phyloP scores from a whole-genome alignment of 179 eudicot species.

The Beta macrorhiza region DNA sequence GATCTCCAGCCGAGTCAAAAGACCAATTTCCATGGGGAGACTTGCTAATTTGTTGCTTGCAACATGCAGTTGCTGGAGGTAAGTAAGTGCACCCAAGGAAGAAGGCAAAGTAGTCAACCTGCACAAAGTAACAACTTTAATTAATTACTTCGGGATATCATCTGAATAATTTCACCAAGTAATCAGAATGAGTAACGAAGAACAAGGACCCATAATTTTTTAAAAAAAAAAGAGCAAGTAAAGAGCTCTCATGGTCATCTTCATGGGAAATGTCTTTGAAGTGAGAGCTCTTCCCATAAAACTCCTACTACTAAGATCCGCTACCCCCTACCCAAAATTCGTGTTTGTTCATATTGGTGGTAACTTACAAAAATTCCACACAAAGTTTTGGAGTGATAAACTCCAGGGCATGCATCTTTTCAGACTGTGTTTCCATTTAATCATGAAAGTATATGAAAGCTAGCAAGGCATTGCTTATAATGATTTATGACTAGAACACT shows the following conservation, averaged over 20 bases:
- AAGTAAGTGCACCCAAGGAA: conserved; percentile 63
- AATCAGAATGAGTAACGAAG: neutral
- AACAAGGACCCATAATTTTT: neutral
- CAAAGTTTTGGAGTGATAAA: neutral
- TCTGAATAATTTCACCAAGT: neutral
- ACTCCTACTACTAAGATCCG: neutral
- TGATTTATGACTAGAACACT: conserved; percentile 22
- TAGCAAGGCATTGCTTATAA: neutral
- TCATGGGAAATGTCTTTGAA: neutral
- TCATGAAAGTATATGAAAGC: neutral
- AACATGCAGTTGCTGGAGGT: conserved; percentile 59
- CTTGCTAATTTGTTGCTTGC: conserved; percentile 54
- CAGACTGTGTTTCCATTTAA: neutral
- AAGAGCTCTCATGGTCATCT: neutral
- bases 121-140: conserved; percentile 33
- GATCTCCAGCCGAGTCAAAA: conserved; percentile 54
- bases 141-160: neutral
- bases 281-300: neutral
- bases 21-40: conserved; percentile 72
- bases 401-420: neutral
- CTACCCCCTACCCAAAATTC: neutral
- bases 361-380: neutral
- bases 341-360: neutral
- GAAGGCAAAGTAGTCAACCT: conserved; percentile 73
- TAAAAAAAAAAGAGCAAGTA: too few relatives aligned